Percentiles rank a stretch among this genome's conserved stretches.
Conservation (phyloP, 179 eudicot species). For the Drosera spatulata region DNA sequence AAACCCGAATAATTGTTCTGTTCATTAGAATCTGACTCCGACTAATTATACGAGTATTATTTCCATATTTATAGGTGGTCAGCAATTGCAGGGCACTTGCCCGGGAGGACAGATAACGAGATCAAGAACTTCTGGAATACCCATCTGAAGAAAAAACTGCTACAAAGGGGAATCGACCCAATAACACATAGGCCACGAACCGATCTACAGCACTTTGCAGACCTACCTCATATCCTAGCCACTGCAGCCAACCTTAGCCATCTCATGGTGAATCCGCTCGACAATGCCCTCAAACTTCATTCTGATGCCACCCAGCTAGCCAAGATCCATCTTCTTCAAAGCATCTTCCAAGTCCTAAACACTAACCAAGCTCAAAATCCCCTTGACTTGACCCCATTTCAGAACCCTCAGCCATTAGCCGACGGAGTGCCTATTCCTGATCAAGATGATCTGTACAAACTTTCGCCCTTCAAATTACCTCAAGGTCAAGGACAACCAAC, state of each 20-base stretch:
- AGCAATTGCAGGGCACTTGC: constrained; percentile 20
- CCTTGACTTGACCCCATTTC: constrained; percentile 2
- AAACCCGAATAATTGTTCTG: too few relatives aligned
- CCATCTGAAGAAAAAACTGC: constrained; percentile 24
- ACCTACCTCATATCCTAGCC: constrained; percentile 18
- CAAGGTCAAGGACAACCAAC: too few relatives aligned
- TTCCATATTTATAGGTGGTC: constrained; percentile 15
- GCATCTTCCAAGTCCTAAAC: constrained; percentile 19
- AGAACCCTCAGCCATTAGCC: background rate
- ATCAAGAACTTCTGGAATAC: too few relatives aligned
- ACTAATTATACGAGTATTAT: background rate
- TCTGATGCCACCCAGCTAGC: constrained; percentile 21
- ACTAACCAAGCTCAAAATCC: constrained; percentile 1
- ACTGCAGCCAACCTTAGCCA: constrained; percentile 11
- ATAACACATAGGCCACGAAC: constrained; percentile 24
- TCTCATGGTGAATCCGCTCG: constrained; percentile 1
- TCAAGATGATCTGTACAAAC: too few relatives aligned
- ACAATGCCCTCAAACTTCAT: constrained; percentile 7
- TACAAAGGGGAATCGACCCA: constrained; percentile 29
- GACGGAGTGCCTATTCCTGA: too few relatives aligned
- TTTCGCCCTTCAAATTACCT: too few relatives aligned
- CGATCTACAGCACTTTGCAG: constrained; percentile 17
- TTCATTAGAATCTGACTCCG: too few relatives aligned
- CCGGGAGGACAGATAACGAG: constrained; percentile 9
- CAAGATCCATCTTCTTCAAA: constrained; percentile 15